Percentiles rank a stretch among this genome's conserved stretches.
Conservation (phyloP, 441 rosid genomes). For the Isatis lusitanica region DNA sequence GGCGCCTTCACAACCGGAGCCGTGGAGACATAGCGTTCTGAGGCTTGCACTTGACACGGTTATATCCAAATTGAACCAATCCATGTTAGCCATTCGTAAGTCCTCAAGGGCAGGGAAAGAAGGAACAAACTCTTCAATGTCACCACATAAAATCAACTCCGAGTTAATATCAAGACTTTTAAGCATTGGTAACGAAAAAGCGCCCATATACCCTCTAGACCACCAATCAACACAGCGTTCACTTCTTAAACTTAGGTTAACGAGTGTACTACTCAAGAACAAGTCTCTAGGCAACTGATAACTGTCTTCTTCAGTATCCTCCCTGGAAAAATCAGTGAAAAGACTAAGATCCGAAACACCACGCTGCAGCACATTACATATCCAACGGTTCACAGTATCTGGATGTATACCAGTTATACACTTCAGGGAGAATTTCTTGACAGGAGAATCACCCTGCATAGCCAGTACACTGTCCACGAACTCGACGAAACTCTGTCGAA, state of each 20-base stretch:
- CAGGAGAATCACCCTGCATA: not conserved
- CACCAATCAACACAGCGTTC: not conserved
- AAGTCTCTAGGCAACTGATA: not conserved
- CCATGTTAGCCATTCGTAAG: not conserved
- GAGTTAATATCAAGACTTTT: slow-evolving; percentile 12
- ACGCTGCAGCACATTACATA: not conserved
- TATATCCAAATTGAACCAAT: not conserved
- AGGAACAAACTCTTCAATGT: not conserved
- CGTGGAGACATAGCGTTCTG: not conserved
- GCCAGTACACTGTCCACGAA: not conserved
- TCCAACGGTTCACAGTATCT: not conserved
- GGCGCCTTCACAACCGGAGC: not conserved
- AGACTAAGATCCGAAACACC: not conserved
- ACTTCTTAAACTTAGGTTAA: not conserved
- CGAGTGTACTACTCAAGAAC: slow-evolving; percentile 3
- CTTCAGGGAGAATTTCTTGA: not conserved
- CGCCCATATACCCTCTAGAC: not conserved
- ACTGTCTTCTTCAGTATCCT: not conserved
- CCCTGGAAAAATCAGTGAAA: not conserved
- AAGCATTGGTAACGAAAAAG: slow-evolving; percentile 11
- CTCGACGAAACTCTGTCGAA: not conserved
- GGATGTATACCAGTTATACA: not conserved
- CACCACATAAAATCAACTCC: not conserved
- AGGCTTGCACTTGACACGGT: slow-evolving; percentile 6
- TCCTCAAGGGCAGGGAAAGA: slow-evolving; percentile 20